These are phyloP conservation scores for Aphelidium insulamus DNA, from an alignment of 371 early-diverging fungal genomes.

Conservation along the genomic window DNA sequence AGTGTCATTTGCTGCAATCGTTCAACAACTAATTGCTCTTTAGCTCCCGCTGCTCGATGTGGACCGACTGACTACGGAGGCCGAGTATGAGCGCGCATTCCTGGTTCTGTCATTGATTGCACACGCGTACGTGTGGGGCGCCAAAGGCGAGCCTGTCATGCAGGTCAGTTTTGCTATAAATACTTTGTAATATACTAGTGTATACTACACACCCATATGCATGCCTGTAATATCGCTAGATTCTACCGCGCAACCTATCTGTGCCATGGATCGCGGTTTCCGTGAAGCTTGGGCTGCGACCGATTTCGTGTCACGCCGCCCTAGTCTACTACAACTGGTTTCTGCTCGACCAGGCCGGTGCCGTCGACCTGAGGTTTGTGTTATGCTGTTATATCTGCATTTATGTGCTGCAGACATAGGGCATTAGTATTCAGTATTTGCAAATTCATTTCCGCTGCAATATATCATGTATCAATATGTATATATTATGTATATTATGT, in stretches of 20 bases:
- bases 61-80: not conserved
- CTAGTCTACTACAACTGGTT: constrained; percentile 78
- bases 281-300: constrained; percentile 57
- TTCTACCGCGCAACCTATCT: constrained; percentile 53
- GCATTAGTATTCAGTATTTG: no score
- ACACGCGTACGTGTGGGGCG: constrained; percentile 81
- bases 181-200: no score
- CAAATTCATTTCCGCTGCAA: no score
- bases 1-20: constrained; percentile 1
- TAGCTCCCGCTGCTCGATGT: not conserved
- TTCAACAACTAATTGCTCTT: not conserved
- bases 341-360: constrained; percentile 44
- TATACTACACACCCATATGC: no score
- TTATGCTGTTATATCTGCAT: no score
- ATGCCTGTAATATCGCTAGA: no score
- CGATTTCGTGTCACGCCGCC: constrained; percentile 67
- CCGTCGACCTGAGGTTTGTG: constrained; percentile 36
- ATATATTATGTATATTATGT: no score
- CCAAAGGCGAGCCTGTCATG: constrained; percentile 46
- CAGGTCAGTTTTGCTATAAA: no score
- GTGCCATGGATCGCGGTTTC: constrained; percentile 64
- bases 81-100: constrained; percentile 36
- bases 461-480: no score
- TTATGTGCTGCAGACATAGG: no score
- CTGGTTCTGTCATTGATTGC: constrained; percentile 63